phyloP scores from a whole-genome alignment of 2,329 filamentous ascomycete genomes.

The Coniochaeta pulveracea region DNA sequence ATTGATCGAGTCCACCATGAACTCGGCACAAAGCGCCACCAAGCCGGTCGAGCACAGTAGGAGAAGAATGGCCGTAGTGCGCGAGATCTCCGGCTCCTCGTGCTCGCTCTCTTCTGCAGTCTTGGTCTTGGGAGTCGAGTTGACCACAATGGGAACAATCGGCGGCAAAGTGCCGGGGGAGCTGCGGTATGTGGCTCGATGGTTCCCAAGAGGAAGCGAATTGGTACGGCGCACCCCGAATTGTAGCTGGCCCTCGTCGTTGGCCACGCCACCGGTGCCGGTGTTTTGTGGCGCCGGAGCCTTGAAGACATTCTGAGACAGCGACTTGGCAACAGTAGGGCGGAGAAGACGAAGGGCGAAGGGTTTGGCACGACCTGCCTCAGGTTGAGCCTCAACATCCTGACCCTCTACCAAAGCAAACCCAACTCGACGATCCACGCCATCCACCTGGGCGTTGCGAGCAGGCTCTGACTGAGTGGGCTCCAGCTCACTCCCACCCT shows the following conservation, averaged over 20 bases:
- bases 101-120: constrained; percentile 16
- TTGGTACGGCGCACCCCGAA: constrained; percentile 38
- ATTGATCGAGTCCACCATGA: constrained; percentile 48
- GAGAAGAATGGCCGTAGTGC: constrained; percentile 33
- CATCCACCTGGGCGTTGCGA: constrained; percentile 6
- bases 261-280: neutral
- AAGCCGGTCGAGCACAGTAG: constrained; percentile 41
- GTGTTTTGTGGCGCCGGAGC: constrained; percentile 13
- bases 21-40: constrained; percentile 49
- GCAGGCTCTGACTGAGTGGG: constrained; percentile 3
- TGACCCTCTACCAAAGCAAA: constrained; percentile 27
- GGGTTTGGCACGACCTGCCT: constrained; percentile 17
- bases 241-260: constrained; percentile 13
- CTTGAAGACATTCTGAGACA: constrained; percentile 48
- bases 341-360: constrained; percentile 32
- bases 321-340: constrained; percentile 37
- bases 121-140: constrained; percentile 10
- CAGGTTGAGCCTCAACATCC: constrained; percentile 18
- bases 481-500: constrained; percentile 1
- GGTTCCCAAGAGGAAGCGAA: constrained; percentile 43
- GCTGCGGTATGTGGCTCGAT: constrained; percentile 13
- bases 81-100: constrained; percentile 23
- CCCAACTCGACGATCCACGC: constrained; percentile 27
- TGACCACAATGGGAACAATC: constrained; percentile 19
- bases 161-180: constrained; percentile 15